Evolutionary conservation across 768 basidiomycete species (phyloP), one percentile per base, ranked within the genome.

Genomic region (Calocera viscosa): DNA sequence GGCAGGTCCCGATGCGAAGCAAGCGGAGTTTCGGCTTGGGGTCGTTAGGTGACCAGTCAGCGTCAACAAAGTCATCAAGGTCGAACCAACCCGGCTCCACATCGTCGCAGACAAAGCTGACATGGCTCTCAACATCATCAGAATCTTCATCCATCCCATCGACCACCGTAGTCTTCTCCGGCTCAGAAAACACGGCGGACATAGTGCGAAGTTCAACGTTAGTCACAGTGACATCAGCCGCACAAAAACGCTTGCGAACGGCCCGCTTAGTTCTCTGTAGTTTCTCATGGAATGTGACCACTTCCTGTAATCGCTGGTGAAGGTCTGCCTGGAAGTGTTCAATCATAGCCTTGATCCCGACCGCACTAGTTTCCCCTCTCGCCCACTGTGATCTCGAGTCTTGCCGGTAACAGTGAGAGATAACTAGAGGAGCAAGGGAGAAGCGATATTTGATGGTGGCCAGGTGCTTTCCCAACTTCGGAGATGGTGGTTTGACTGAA

Each of bases 381-480:
- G 79, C 78, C 92, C 92, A 94, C 26, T 89, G 87, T 67, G 90
- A 86, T 74, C 84, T 78, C 0, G 83, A 83, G 66, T 92, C 86
- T 72, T 94, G 90, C 12, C 88, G 82, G 75, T 96, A 96, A 17
- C 85, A 85, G 74, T 97, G 94, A 67, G 89, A 86, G 70, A 97
- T 82, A 75, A 85, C 91, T 8, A 98, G 75, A 34, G 85, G 82
- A n/a, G 85, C 82, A 11, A 96, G 78, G 19, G 83, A 80, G 67
- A 94, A 83, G 34, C 89, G 85, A 75, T 96, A 96, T 76, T 96
- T 96, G 75, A 98, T 78, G 1, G 94, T 96, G 14, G 90, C 93
- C 26, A 94, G 77, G 74, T 93, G 90, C 39, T 87, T 84, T 39
- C 91, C 86, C 72, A 97, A 86, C 77, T 96, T 96, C 14, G 90